These are phyloP conservation scores for Penstemon davidsonii DNA, from an alignment of 257 asterid genomes.

Conservation along the genomic window DNA sequence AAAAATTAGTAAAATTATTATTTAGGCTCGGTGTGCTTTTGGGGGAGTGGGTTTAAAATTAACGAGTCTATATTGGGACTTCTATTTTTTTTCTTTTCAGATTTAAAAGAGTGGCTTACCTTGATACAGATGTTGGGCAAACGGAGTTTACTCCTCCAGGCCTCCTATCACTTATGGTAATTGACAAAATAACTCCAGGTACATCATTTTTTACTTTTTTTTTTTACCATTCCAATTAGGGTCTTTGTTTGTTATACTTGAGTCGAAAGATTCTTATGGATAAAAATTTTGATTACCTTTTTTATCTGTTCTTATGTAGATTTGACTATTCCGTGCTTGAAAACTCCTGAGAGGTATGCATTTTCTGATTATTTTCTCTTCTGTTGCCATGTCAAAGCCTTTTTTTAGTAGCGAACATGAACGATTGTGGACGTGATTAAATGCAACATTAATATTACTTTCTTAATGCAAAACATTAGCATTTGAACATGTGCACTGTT, in stretches of 20 bases:
- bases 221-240: neutral
- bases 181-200: conserved; percentile 82
- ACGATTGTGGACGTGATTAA: neutral
- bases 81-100: conserved; percentile 40
- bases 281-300: neutral
- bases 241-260: neutral
- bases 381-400: neutral
- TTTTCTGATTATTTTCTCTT: neutral
- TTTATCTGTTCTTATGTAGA: conserved; percentile 44
- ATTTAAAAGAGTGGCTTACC: conserved; percentile 81
- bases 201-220: conserved; percentile 8
- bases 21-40: neutral
- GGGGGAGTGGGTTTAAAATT: neutral
- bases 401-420: conserved; percentile 1
- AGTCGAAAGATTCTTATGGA: conserved; percentile 8
- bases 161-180: conserved; percentile 65
- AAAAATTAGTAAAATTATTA: too few relatives aligned
- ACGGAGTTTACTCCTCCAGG: conserved; percentile 95
- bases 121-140: conserved; percentile 98
- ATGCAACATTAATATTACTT: conserved; percentile 1
- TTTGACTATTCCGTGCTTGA: conserved; percentile 74
- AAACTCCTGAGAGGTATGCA: conserved; percentile 88
- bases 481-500: neutral
- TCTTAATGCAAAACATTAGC: conserved; percentile 19
- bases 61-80: neutral